These are phyloP conservation scores for Farysia itapuensis DNA, from an alignment of 1,284 basidiomycete species.

Conservation along the genomic window DNA sequence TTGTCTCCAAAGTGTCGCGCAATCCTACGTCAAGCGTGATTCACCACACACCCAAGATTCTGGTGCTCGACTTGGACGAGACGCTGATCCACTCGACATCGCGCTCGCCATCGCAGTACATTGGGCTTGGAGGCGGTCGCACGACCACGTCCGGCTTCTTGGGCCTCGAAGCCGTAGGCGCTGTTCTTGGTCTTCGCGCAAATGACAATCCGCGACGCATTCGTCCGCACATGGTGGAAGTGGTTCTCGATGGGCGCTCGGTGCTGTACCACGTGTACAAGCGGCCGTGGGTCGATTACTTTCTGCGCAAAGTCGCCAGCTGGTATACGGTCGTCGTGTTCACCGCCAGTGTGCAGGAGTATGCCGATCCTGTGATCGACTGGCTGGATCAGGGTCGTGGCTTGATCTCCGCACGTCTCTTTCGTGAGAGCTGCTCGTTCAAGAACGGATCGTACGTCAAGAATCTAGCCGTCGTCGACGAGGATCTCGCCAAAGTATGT, in stretches of 20 bases:
- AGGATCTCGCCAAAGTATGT: constrained; percentile 85
- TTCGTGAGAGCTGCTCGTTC: constrained; percentile 92
- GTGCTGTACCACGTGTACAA: constrained; percentile 99
- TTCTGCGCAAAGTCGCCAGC: constrained; percentile 70
- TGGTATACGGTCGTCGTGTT: constrained; percentile 99
- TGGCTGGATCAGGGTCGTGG: constrained; percentile 91
- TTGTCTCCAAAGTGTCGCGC: constrained; percentile 15
- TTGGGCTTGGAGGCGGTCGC: constrained; percentile 7
- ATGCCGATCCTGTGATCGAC: constrained; percentile 98
- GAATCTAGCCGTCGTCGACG: constrained; percentile 81
- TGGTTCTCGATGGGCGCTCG: constrained; percentile 81
- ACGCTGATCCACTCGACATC: constrained; percentile 97
- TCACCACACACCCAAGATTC: constrained; percentile 56
- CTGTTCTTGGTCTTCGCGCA: constrained; percentile 47
- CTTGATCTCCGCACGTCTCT: constrained; percentile 82
- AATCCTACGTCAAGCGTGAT: constrained; percentile 39
- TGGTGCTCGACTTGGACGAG: constrained; percentile 86
- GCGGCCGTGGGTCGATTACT: constrained; percentile 79
- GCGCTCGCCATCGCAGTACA: constrained; percentile 64
- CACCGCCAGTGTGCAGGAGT: constrained; percentile 98
- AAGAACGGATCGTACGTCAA: constrained; percentile 94
- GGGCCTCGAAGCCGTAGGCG: constrained; percentile 47
- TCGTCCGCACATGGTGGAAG: constrained; percentile 90
- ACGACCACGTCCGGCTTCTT: constrained; percentile 34
- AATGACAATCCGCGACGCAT: constrained; percentile 61